phyloP scores from a whole-genome alignment of 73 alveolate genomes.

The Uronychia setigera region DNA sequence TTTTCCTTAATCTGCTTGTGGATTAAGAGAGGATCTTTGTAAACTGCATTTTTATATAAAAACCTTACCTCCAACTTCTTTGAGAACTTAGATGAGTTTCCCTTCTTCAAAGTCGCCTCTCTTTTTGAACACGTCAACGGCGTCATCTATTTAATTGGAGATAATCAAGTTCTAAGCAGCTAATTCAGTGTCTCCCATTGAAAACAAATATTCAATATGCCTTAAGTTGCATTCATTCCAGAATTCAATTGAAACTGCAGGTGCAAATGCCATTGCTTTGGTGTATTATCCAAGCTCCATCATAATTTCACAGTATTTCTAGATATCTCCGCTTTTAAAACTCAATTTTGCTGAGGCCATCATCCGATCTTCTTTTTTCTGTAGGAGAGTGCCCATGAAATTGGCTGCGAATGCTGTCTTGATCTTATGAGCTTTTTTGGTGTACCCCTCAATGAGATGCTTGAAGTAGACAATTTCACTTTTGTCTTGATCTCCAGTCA shows the following conservation, averaged over 20 bases:
- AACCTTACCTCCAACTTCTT: slow-evolving; percentile 3
- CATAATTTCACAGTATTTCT: slow-evolving; percentile 83
- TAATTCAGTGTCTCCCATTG: background rate
- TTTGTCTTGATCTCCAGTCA: no score
- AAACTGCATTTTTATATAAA: background rate
- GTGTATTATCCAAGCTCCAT: slow-evolving; percentile 68
- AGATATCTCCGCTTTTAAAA: slow-evolving; percentile 72
- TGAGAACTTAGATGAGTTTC: slow-evolving; percentile 28
- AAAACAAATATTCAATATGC: background rate
- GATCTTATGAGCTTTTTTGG: background rate
- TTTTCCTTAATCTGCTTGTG: background rate
- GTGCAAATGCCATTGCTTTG: slow-evolving; percentile 87
- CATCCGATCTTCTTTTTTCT: background rate
- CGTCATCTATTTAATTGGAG: slow-evolving; percentile 11
- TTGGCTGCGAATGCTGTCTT: background rate
- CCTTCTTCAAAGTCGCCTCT: slow-evolving; percentile 54
- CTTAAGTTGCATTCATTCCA: slow-evolving; percentile 43
- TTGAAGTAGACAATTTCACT: background rate
- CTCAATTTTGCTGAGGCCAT: background rate
- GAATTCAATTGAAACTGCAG: slow-evolving; percentile 79
- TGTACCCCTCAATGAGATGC: background rate
- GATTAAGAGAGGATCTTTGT: background rate
- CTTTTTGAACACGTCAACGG: slow-evolving; percentile 16
- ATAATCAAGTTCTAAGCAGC: background rate
- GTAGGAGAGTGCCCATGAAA: background rate